Percentiles rank a stretch among this genome's conserved stretches.
phyloP scores from a whole-genome alignment of 1,139 yeast genomes.

The Saccharomyces pastorianus region DNA sequence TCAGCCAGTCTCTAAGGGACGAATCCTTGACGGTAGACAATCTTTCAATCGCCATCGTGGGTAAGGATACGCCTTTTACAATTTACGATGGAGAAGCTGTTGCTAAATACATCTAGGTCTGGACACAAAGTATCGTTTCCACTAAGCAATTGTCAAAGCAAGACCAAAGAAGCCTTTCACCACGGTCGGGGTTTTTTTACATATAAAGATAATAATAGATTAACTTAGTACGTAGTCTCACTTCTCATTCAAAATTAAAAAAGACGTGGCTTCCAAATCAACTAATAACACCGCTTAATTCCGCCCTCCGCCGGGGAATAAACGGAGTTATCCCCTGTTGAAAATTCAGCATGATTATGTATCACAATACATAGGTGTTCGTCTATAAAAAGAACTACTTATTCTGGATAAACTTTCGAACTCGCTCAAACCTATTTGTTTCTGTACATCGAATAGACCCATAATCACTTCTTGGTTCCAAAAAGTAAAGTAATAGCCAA shows the following conservation, averaged over 20 bases:
- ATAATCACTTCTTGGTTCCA: background rate
- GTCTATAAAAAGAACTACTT: background rate
- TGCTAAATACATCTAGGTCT: conserved; percentile 41
- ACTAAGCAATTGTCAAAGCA: background rate
- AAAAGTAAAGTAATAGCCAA: background rate
- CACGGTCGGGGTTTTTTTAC: background rate
- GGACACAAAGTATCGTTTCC: background rate
- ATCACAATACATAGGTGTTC: background rate
- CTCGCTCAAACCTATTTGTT: background rate
- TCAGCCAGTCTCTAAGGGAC: conserved; percentile 92
- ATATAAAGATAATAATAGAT: background rate
- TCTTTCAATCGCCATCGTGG: conserved; percentile 87
- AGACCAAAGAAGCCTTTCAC: background rate
- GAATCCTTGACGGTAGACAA: conserved; percentile 78
- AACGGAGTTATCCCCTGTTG: background rate
- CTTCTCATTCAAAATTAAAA: background rate
- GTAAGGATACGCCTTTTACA: conserved; percentile 65
- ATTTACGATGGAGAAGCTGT: conserved; percentile 83
- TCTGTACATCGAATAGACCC: background rate
- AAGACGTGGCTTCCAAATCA: no score
- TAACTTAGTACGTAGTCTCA: background rate
- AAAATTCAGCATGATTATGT: background rate
- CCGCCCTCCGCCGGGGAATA: background rate
- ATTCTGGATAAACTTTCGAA: background rate
- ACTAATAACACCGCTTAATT: background rate